phyloP scores from a whole-genome alignment of 1,284 basidiomycete species.

The Bondarzewia mesenterica region DNA sequence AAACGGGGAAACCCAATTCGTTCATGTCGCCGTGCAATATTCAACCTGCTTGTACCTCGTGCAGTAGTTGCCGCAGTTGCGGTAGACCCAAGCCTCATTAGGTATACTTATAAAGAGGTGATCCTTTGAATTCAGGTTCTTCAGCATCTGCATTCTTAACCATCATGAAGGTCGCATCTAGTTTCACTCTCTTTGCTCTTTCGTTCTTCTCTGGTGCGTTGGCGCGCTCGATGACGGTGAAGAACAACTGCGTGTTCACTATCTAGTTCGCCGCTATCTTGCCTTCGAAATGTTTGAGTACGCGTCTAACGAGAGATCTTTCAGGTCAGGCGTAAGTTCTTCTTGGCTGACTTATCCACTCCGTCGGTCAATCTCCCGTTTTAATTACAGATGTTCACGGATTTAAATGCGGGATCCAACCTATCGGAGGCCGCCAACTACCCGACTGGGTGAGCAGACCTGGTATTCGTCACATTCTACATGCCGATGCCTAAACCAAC shows the following conservation, averaged over 20 bases:
- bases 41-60: too few species aligned
- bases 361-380: not conserved
- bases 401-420: constrained; percentile 21
- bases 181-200: constrained; percentile 15
- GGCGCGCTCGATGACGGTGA: constrained; percentile 28
- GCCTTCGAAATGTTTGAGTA: constrained; percentile 1
- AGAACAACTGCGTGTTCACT: constrained; percentile 29
- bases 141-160: not conserved
- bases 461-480: not conserved
- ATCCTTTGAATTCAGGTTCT: too few species aligned
- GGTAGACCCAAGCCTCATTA: too few species aligned
- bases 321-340: not conserved
- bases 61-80: too few species aligned
- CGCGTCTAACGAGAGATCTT: not conserved
- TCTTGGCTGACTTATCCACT: too few species aligned
- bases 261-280: constrained; percentile 23
- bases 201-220: constrained; percentile 14
- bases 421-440: constrained; percentile 20
- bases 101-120: too few species aligned
- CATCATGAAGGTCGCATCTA: constrained; percentile 11
- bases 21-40: too few species aligned
- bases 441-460: constrained; percentile 19
- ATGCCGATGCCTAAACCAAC: constrained; percentile 8
- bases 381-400: constrained; percentile 21
- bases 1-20: too few species aligned